These are phyloP conservation scores for Akebia trifoliata DNA, from an alignment of 164 flowering plant species.

Conservation along the genomic window DNA sequence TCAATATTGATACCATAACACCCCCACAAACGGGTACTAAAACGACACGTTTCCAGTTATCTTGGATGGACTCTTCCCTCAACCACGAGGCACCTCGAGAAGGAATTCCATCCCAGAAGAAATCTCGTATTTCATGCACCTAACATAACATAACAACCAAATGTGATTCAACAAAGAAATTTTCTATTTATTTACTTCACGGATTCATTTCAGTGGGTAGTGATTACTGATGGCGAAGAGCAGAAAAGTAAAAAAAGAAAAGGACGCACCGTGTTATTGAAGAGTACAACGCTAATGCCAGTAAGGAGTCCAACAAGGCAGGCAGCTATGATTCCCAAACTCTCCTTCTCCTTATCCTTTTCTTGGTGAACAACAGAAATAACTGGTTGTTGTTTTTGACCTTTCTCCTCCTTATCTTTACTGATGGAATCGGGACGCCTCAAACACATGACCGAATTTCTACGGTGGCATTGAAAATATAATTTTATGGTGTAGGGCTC, in stretches of 20 bases:
- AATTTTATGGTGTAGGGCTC: too few species aligned
- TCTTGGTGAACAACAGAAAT: too few species aligned
- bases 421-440: too few species aligned
- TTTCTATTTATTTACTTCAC: too few species aligned
- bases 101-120: conserved; percentile 90
- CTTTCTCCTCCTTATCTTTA: too few species aligned
- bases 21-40: conserved; percentile 81
- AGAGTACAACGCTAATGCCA: conserved; percentile 70
- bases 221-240: not conserved
- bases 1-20: conserved; percentile 55
- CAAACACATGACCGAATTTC: too few species aligned
- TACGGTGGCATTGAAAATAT: too few species aligned
- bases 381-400: too few species aligned
- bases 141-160: conserved; percentile 10
- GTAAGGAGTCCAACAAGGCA: conserved; percentile 83
- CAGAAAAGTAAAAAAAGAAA: not conserved
- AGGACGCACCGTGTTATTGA: conserved; percentile 53
- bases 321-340: conserved; percentile 47
- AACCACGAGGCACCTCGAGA: conserved; percentile 84
- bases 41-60: conserved; percentile 55
- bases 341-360: conserved; percentile 15
- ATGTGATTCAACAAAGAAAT: too few species aligned
- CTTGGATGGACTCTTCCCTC: conserved; percentile 59
- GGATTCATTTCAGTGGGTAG: not conserved
- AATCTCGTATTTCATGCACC: conserved; percentile 82